Evolutionary conservation across 805 yeast genomes (phyloP).

Genomic region (Wickerhamiella azyma): DNA sequence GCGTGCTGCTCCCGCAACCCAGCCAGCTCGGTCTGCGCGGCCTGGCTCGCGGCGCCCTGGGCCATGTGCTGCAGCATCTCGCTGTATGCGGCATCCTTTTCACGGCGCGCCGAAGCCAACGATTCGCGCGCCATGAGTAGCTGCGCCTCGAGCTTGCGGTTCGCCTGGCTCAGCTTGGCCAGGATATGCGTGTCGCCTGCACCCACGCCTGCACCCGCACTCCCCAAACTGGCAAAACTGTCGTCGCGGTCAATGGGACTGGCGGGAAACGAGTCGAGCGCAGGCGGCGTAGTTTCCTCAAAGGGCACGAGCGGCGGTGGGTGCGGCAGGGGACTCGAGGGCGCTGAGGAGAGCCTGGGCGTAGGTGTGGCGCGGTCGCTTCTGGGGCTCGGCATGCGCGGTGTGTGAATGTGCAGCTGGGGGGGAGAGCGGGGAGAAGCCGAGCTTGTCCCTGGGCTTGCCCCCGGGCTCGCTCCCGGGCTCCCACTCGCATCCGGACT

Average conservation of each 20-base stretch:
- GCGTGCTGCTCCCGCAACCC: constrained; percentile 38
- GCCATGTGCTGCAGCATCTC: constrained; percentile 51
- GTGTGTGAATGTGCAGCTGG: no score
- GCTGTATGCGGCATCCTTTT: constrained; percentile 52
- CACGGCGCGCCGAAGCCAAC: constrained; percentile 36
- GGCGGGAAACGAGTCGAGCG: background rate
- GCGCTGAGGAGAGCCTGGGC: no score
- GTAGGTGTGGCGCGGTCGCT: no score
- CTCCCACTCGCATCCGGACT: background rate
- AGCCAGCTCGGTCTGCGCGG: constrained; percentile 24
- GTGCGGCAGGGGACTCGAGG: background rate
- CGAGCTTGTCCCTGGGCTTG: no score
- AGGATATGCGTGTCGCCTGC: constrained; percentile 40
- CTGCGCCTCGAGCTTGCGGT: constrained; percentile 68
- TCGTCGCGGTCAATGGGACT: background rate
- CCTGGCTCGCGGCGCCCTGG: constrained; percentile 36
- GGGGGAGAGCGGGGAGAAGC: no score
- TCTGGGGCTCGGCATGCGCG: no score
- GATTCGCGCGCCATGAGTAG: constrained; percentile 51
- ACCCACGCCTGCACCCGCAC: background rate
- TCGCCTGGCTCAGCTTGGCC: constrained; percentile 59
- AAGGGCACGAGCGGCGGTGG: background rate
- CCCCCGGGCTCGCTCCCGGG: no score
- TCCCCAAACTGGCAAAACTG: background rate
- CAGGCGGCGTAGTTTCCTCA: background rate